These are phyloP conservation scores for Xylaria sp. DNA, from an alignment of 2,329 filamentous ascomycete genomes.

Conservation along the genomic window DNA sequence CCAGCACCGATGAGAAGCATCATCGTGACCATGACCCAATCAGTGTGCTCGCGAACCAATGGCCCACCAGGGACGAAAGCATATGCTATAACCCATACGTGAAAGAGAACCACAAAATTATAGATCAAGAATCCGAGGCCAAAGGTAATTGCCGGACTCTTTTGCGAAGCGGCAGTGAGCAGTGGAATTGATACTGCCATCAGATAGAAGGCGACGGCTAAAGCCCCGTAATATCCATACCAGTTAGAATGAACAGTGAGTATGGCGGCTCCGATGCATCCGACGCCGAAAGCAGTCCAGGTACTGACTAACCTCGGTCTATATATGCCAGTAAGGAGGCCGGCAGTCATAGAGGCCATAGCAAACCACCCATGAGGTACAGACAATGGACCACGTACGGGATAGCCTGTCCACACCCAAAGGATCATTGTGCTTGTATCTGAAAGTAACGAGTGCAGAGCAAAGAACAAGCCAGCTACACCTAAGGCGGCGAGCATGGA, in stretches of 20 bases:
- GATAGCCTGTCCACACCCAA: slow-evolving; percentile 98
- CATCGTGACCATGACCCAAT: slow-evolving; percentile 89
- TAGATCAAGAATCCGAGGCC: slow-evolving; percentile 89
- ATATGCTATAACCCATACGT: slow-evolving; percentile 98
- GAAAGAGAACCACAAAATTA: slow-evolving; percentile 94
- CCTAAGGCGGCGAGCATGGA: slow-evolving; percentile 75
- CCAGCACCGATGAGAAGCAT: slow-evolving; percentile 87
- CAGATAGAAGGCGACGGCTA: slow-evolving; percentile 77
- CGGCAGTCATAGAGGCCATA: slow-evolving; percentile 83
- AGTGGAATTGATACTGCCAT: slow-evolving; percentile 80
- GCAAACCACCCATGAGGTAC: slow-evolving; percentile 91
- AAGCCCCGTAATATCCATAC: slow-evolving; percentile 85
- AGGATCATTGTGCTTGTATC: slow-evolving; percentile 99
- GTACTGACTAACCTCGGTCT: slow-evolving; percentile 72
- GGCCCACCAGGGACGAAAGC: slow-evolving; percentile 96
- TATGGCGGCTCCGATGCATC: slow-evolving; percentile 78
- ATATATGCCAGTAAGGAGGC: slow-evolving; percentile 77
- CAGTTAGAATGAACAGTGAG: slow-evolving; percentile 81
- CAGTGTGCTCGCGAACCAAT: slow-evolving; percentile 89
- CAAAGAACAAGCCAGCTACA: slow-evolving; percentile 84
- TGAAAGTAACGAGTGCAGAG: slow-evolving; percentile 87
- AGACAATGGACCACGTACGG: slow-evolving; percentile 83
- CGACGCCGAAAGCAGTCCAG: slow-evolving; percentile 80
- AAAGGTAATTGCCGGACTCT: slow-evolving; percentile 79
- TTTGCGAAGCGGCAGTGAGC: slow-evolving; percentile 75